These are phyloP conservation scores for Noccaea bulbosa DNA, from an alignment of 345 rosid species.

Conservation along the genomic window DNA sequence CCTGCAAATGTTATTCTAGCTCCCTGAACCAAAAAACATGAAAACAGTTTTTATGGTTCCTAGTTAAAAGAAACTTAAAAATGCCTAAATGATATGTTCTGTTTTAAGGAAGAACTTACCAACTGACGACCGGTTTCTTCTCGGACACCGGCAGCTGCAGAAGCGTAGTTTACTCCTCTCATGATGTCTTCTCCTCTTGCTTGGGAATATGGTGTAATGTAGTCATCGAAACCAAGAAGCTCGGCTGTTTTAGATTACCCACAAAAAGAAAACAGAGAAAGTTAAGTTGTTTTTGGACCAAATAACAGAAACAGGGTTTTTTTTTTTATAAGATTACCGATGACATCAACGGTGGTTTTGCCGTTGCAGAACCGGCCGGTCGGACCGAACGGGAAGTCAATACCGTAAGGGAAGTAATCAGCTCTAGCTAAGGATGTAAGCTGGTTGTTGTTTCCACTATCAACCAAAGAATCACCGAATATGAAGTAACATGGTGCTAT, in stretches of 20 bases:
- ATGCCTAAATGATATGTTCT: neutral
- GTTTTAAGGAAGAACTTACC: constrained; percentile 43
- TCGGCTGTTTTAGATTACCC: constrained; percentile 47
- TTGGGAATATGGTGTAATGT: constrained; percentile 60
- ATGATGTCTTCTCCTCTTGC: constrained; percentile 61
- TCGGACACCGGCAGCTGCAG: constrained; percentile 87
- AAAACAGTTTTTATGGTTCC: constrained; percentile 7
- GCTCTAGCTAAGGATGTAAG: constrained; percentile 69
- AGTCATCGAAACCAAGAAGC: constrained; percentile 64
- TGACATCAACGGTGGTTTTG: constrained; percentile 73
- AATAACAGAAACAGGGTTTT: constrained; percentile 18
- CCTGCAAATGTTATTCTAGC: constrained; percentile 71
- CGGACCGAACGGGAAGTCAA: constrained; percentile 72
- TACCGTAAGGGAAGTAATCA: constrained; percentile 81
- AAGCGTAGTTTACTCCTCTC: constrained; percentile 76
- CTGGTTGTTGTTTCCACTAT: constrained; percentile 78
- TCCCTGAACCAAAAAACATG: constrained; percentile 52
- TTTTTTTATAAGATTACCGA: constrained; percentile 48
- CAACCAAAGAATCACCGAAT: constrained; percentile 88
- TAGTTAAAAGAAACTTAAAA: neutral
- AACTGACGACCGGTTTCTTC: constrained; percentile 84
- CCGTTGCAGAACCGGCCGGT: constrained; percentile 84
- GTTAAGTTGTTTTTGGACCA: constrained; percentile 1
- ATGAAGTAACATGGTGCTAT: constrained; percentile 78
- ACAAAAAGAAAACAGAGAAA: neutral